Evolutionary conservation across 441 rosid species (phyloP).

Genomic region (Isatis lusitanica): DNA sequence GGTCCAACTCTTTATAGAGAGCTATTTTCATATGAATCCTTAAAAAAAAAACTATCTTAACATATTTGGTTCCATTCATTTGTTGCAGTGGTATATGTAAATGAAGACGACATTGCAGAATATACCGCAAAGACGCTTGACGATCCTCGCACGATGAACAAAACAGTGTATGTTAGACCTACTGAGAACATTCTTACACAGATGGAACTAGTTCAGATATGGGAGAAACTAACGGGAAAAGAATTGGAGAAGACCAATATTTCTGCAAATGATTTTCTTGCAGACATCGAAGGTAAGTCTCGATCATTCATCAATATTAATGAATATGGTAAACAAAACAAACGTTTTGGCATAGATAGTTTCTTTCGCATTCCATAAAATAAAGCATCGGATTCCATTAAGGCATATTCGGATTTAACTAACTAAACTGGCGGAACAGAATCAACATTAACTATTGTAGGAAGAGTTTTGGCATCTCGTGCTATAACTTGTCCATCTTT

Average conservation of each 20-base stretch:
- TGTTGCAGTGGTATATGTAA: conserved; percentile 44
- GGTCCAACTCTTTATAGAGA: conserved; percentile 36
- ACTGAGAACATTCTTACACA: conserved; percentile 60
- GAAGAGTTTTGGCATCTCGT: too few species aligned
- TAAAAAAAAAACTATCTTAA: not conserved
- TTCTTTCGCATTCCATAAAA: not conserved
- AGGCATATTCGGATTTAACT: too few species aligned
- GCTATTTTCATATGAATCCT: not conserved
- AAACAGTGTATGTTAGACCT: conserved; percentile 62
- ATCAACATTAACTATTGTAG: too few species aligned
- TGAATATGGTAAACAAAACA: not conserved
- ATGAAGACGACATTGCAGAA: conserved; percentile 66
- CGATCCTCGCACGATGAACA: conserved; percentile 69
- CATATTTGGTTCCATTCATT: not conserved
- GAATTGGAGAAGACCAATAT: conserved; percentile 44
- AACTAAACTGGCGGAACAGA: too few species aligned
- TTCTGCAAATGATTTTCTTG: conserved; percentile 53
- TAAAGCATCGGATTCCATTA: not conserved
- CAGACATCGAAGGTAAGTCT: conserved; percentile 44
- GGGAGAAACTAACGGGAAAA: conserved; percentile 58
- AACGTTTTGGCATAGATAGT: not conserved
- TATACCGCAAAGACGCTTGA: conserved; percentile 62
- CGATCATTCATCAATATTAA: not conserved
- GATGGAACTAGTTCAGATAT: conserved; percentile 51
- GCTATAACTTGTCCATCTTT: too few species aligned